Evolutionary conservation across 1,284 basidiomycete genomes (phyloP).

Genomic region (Puccinia triticina): DNA sequence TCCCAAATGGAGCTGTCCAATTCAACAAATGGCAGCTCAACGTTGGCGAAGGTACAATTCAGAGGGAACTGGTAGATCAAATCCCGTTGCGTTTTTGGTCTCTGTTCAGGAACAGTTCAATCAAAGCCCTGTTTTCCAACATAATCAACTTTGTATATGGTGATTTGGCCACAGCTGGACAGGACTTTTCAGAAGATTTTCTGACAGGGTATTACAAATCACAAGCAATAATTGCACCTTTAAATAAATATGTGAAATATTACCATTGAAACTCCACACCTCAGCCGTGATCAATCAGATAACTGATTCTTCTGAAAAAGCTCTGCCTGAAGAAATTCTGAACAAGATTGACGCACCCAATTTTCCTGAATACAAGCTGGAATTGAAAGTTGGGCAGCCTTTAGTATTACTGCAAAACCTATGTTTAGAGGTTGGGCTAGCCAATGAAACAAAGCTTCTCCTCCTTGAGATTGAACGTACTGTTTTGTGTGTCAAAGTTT

Average conservation of each 20-base stretch:
- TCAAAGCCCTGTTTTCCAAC: too few relatives aligned
- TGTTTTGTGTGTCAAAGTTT: too few relatives aligned
- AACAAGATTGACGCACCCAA: not conserved
- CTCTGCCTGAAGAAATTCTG: slow-evolving; percentile 1
- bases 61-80: too few relatives aligned
- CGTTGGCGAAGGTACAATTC: too few relatives aligned
- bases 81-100: too few relatives aligned
- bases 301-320: not conserved
- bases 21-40: too few relatives aligned
- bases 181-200: not conserved
- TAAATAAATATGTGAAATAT: not conserved
- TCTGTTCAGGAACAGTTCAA: too few relatives aligned
- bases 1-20: too few relatives aligned
- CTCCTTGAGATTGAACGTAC: too few relatives aligned
- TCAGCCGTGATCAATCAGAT: not conserved
- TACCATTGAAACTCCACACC: not conserved
- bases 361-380: not conserved
- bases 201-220: not conserved
- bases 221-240: not conserved
- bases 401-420: not conserved
- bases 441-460: slow-evolving; percentile 13
- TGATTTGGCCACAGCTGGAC: too few relatives aligned
- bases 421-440: not conserved
- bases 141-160: too few relatives aligned
- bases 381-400: not conserved